Base-by-base conservation (phyloP, 441 rosid genomes). In the Adansonia rubrostipa region DNA sequence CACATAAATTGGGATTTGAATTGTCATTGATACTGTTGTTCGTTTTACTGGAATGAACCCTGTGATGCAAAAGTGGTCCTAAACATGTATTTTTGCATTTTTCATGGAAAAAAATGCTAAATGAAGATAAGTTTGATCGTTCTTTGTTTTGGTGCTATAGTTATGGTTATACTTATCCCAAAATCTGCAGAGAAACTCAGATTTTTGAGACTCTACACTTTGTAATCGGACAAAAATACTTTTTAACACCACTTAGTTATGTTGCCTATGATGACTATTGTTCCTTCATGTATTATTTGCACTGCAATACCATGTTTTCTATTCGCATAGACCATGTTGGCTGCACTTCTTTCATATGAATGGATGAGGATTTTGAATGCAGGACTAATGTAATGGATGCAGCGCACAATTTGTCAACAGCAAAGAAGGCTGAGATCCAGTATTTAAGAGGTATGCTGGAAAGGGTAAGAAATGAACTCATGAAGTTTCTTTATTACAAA, bases 331-430 rank as follows among this genome's bases (percentile, higher is more conserved):
- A 66, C 48, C 45, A 15, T 20, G 60, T 81, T 71, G 61, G 64
- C 33, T 78, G 20, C 58, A 44, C 9, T 45, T 84, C 70, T 69
- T 24, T 81, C 56, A 73, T 44, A 10, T 75, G 48, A 61, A 11
- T 64, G 56, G 50, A 22, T 76, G 56, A 24, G 79, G 71, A 73
- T 78, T 71, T 82, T 24, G 15, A 80, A 74, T 84, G 78, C 86
- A 93, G 99, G 90, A 90, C 87, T 67, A 89, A 90, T 78, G 72
- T 93, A 75, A 80, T 79, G 86, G 97, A 91, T 65, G 82, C 88
- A 47, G 86, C 87, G 65, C 73, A 58, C 33, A 79, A 83, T 86
- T 45, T 93, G 62, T 83, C 92, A 69, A 73, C 78, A 19, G 84
- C 82, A 4, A 93, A 91, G 90, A 83, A 87, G 82, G 81, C 78